These are phyloP conservation scores for Omphalotus olearius DNA, from an alignment of 1,284 basidiomycete species.

Conservation along the genomic window DNA sequence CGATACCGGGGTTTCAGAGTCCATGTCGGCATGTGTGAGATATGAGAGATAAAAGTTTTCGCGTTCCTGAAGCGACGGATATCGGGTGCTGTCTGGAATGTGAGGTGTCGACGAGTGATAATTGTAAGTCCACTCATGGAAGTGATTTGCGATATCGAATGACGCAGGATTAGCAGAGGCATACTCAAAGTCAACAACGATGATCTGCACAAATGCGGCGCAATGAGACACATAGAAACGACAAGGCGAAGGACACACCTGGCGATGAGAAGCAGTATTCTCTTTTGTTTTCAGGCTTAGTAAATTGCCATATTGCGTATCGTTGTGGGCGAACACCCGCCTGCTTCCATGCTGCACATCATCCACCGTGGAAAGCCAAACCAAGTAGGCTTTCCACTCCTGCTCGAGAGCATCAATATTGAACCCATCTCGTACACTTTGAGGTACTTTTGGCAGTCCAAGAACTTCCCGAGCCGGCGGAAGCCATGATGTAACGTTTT, in stretches of 20 bases:
- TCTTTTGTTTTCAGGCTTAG: conserved; percentile 61
- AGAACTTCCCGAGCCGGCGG: conserved; percentile 60
- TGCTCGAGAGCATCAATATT: conserved; percentile 61
- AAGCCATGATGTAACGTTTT: conserved; percentile 65
- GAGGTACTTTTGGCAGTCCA: conserved; percentile 43
- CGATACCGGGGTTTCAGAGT: conserved; percentile 26
- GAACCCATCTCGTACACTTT: conserved; percentile 40
- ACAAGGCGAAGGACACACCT: conserved; percentile 39
- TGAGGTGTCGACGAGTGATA: conserved; percentile 80
- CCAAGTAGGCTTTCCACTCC: conserved; percentile 66
- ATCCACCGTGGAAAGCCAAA: conserved; percentile 64
- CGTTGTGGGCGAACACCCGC: conserved; percentile 85
- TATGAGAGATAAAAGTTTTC: conserved; percentile 84
- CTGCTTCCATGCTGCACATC: conserved; percentile 48
- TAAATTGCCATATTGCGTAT: conserved; percentile 93
- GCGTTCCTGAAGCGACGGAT: conserved; percentile 73
- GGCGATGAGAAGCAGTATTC: conserved; percentile 56
- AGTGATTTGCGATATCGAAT: conserved; percentile 95
- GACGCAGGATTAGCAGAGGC: conserved; percentile 85
- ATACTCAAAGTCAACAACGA: conserved; percentile 96
- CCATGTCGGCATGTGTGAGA: conserved; percentile 45
- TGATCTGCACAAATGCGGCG: conserved; percentile 50
- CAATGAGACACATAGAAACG: neutral
- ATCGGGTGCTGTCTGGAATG: conserved; percentile 60
- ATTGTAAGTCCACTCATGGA: conserved; percentile 92